Percentiles rank a stretch among this genome's conserved stretches.
Evolutionary conservation across 768 basidiomycete genomes (phyloP).

Genomic region (Cyathus striatus): DNA sequence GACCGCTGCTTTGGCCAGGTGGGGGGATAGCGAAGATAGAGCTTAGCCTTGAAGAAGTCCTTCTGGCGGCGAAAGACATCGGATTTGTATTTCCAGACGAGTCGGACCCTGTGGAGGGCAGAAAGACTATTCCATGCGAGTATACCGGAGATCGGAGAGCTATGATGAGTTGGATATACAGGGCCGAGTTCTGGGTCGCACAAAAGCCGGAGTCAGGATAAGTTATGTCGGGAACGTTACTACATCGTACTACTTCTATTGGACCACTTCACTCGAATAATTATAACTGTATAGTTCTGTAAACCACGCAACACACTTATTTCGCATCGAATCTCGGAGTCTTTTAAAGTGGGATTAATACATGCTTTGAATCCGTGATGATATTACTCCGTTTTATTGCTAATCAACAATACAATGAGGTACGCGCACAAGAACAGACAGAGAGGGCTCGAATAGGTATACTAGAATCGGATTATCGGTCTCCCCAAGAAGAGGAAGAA

Average conservation of each 20-base stretch:
- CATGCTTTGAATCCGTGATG: not conserved
- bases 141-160: constrained; percentile 57
- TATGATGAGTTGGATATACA: constrained; percentile 71
- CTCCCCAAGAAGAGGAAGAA: no score
- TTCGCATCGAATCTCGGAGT: not conserved
- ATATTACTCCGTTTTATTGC: constrained; percentile 12
- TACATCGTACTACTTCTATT: not conserved
- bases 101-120: constrained; percentile 15
- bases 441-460: no score
- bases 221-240: no score
- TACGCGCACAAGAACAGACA: constrained; percentile 8
- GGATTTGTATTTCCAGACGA: constrained; percentile 42
- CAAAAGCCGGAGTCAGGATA: not conserved
- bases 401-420: constrained; percentile 7
- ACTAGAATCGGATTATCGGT: no score
- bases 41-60: constrained; percentile 60
- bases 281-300: not conserved
- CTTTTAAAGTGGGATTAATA: not conserved
- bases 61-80: constrained; percentile 42
- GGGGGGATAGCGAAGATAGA: constrained; percentile 52
- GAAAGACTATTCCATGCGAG: constrained; percentile 52
- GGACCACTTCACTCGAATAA: not conserved
- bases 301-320: not conserved
- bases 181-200: constrained; percentile 60
- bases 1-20: constrained; percentile 60